Evolutionary conservation across 2,329 filamentous ascomycete species (phyloP).

Genomic region (Colletotrichum filicis): DNA sequence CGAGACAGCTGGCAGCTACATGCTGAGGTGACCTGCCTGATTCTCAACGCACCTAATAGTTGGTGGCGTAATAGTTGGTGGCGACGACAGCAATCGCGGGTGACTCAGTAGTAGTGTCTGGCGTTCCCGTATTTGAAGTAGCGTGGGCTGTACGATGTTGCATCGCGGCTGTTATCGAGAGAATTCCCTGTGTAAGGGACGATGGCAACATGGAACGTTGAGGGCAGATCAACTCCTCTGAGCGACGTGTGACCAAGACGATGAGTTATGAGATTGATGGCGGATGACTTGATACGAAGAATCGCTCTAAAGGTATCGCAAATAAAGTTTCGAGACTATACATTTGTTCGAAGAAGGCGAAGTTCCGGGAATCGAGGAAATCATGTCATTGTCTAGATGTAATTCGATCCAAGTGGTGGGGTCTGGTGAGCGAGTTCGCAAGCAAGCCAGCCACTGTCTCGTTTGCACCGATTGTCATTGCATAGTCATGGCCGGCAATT

Average conservation of each 20-base stretch:
- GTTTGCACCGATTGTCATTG: neutral
- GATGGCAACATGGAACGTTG: too few species aligned
- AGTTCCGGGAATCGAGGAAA: neutral
- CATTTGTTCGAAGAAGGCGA: neutral
- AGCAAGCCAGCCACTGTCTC: neutral
- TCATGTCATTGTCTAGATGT: neutral
- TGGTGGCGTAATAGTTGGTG: neutral
- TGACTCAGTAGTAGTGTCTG: neutral
- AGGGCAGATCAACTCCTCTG: neutral
- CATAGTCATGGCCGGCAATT: too few species aligned
- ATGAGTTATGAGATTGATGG: neutral
- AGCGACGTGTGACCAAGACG: neutral
- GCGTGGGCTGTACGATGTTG: neutral
- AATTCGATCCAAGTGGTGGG: neutral
- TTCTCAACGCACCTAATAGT: neutral
- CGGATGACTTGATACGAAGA: neutral
- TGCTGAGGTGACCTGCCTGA: neutral
- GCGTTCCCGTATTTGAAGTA: too few species aligned
- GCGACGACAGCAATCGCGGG: neutral
- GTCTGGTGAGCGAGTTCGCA: neutral
- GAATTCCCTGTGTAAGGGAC: too few species aligned
- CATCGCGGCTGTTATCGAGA: neutral
- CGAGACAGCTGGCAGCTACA: neutral
- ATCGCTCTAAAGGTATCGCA: neutral
- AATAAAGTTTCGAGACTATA: neutral